Percentiles rank a stretch among this genome's conserved stretches.
Conservation (phyloP, 1,284 basidiomycete species). For the Stygiomarasmius scandens region DNA sequence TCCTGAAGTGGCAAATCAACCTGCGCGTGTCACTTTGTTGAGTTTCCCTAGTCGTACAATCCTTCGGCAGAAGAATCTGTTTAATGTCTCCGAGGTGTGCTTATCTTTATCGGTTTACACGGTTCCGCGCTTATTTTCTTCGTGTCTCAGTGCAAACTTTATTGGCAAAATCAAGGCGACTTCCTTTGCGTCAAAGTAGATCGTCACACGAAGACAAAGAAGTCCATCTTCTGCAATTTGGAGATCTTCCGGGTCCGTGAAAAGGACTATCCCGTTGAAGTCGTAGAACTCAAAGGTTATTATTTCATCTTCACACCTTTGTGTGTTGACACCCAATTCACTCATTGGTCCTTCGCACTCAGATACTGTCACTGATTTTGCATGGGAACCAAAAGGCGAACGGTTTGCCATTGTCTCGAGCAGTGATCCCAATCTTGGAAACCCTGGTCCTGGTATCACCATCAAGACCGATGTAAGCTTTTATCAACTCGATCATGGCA, state of each 20-base stretch:
- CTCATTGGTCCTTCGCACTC: slow-evolving; percentile 13
- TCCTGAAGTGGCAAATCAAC: slow-evolving; percentile 95
- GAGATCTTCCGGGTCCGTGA: slow-evolving; percentile 98
- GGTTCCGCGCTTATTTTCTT: neutral
- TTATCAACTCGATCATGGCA: slow-evolving; percentile 91
- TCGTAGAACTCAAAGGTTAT: slow-evolving; percentile 92
- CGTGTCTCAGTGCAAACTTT: slow-evolving; percentile 84
- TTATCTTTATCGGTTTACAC: neutral
- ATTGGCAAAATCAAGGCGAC: slow-evolving; percentile 99
- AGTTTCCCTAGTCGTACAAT: slow-evolving; percentile 86
- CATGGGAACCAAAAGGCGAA: slow-evolving; percentile 97
- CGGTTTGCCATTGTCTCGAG: slow-evolving; percentile 96
- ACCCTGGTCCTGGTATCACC: slow-evolving; percentile 85
- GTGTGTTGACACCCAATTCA: slow-evolving; percentile 11
- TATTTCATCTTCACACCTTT: slow-evolving; percentile 6
- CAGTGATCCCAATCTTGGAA: slow-evolving; percentile 91
- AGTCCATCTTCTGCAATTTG: slow-evolving; percentile 98
- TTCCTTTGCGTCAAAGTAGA: slow-evolving; percentile 99
- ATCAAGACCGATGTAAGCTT: slow-evolving; percentile 98
- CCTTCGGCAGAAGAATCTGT: slow-evolving; percentile 95
- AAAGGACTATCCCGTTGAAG: slow-evolving; percentile 98
- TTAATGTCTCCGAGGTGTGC: slow-evolving; percentile 95
- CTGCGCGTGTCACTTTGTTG: slow-evolving; percentile 93
- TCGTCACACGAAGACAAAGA: slow-evolving; percentile 98
- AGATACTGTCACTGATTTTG: slow-evolving; percentile 97